Conservation (phyloP, 139 green algal genomes). For the Chlorella sp. region DNA sequence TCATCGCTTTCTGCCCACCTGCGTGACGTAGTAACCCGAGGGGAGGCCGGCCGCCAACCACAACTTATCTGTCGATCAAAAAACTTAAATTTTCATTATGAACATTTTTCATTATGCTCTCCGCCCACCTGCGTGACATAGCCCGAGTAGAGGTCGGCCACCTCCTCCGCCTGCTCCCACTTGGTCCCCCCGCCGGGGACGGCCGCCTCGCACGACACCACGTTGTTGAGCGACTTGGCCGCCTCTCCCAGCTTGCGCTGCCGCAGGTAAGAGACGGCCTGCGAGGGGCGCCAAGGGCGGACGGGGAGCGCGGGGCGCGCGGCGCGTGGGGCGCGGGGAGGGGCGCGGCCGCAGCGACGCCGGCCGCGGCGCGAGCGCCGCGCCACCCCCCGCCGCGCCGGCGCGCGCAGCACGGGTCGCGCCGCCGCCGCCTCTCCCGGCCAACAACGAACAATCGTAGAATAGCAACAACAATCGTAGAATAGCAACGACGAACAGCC, state of each 20-base stretch:
- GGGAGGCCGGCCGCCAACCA: not conserved
- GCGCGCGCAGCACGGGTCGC: no score
- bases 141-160: constrained; percentile 79
- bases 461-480: not conserved
- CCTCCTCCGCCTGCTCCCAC: constrained; percentile 75
- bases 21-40: not conserved
- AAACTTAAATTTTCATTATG: not conserved
- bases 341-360: no score
- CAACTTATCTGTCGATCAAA: not conserved
- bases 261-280: constrained; percentile 64
- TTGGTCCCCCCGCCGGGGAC: constrained; percentile 56
- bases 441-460: not conserved
- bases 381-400: no score
- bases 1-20: not conserved
- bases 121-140: constrained; percentile 60
- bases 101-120: no score
- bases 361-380: no score
- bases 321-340: no score
- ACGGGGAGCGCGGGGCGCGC: no score
- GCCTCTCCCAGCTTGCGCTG: constrained; percentile 70
- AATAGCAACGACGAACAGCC: not conserved
- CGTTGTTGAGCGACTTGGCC: constrained; percentile 61
- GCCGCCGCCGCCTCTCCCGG: no score
- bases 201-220: constrained; percentile 59
- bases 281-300: no score